phyloP scores from a whole-genome alignment of 495 filamentous ascomycete genomes.

The Daldinia decipiens region DNA sequence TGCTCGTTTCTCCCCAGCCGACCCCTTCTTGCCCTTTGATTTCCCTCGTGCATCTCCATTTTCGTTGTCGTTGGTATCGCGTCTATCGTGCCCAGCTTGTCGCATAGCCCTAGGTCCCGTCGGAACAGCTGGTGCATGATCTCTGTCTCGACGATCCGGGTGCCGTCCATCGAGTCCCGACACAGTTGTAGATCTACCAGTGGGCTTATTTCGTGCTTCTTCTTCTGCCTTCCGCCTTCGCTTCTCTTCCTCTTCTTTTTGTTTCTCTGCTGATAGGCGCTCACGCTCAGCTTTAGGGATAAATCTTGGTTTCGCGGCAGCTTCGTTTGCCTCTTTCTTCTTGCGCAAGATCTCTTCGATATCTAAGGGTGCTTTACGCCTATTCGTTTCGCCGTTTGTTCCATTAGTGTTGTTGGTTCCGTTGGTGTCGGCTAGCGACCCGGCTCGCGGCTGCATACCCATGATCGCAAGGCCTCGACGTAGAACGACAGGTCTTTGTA shows the following conservation, averaged over 20 bases:
- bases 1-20: slow-evolving; percentile 62
- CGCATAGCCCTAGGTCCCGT: slow-evolving; percentile 86
- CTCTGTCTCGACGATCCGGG: slow-evolving; percentile 41
- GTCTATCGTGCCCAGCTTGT: slow-evolving; percentile 59
- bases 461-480: slow-evolving; percentile 26
- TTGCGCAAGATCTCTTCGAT: slow-evolving; percentile 60
- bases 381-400: slow-evolving; percentile 27
- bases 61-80: slow-evolving; percentile 65
- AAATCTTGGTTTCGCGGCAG: slow-evolving; percentile 83
- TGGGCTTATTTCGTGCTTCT: slow-evolving; percentile 49
- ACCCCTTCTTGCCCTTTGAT: slow-evolving; percentile 45
- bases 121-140: slow-evolving; percentile 60
- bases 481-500: slow-evolving; percentile 4
- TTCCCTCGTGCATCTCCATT: slow-evolving; percentile 54
- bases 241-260: slow-evolving; percentile 79
- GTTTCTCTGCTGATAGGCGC: slow-evolving; percentile 83
- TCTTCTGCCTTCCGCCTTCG: slow-evolving; percentile 66
- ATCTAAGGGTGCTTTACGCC: slow-evolving; percentile 55
- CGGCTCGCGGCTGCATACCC: slow-evolving; percentile 46
- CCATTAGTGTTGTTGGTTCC: slow-evolving; percentile 24
- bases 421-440: slow-evolving; percentile 31
- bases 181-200: slow-evolving; percentile 6
- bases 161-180: slow-evolving; percentile 33
- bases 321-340: slow-evolving; percentile 59
- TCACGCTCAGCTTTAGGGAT: slow-evolving; percentile 91